Conservation (phyloP, 768 basidiomycete species). For the Leccinum barrowsii region DNA sequence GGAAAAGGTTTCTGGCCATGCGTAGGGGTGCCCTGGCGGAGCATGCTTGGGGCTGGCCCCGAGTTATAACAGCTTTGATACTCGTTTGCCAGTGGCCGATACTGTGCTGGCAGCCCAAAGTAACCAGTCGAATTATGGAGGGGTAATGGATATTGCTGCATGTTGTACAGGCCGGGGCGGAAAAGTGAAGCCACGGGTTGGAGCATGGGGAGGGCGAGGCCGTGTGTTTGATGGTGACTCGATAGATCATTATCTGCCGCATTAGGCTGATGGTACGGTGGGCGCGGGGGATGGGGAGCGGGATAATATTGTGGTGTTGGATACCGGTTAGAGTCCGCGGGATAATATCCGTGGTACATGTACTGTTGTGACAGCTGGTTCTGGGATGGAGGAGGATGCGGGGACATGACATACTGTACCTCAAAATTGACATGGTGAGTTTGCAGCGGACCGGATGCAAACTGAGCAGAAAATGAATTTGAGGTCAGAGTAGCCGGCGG, state of each 20-base stretch:
- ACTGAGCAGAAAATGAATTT: slow-evolving; percentile 14
- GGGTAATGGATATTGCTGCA: slow-evolving; percentile 13
- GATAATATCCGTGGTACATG: slow-evolving; percentile 35
- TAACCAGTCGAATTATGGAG: slow-evolving; percentile 29
- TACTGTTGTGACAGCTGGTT: slow-evolving; percentile 32
- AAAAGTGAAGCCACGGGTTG: slow-evolving; percentile 23
- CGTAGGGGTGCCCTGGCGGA: slow-evolving; percentile 26
- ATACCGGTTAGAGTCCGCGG: slow-evolving; percentile 36
- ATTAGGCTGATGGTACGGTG: slow-evolving; percentile 37
- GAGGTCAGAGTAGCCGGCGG: slow-evolving; percentile 22
- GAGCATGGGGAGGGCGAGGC: slow-evolving; percentile 16
- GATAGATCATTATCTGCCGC: slow-evolving; percentile 32
- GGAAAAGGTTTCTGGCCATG: slow-evolving; percentile 34
- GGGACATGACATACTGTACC: slow-evolving; percentile 47
- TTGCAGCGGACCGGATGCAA: slow-evolving; percentile 30
- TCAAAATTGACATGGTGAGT: slow-evolving; percentile 35
- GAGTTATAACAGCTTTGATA: slow-evolving; percentile 51
- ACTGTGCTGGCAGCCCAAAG: slow-evolving; percentile 39
- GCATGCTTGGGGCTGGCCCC: slow-evolving; percentile 20
- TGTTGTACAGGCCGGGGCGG: slow-evolving; percentile 21
- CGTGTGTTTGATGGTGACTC: slow-evolving; percentile 18
- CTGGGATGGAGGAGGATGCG: slow-evolving; percentile 32
- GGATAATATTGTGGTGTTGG: slow-evolving; percentile 40
- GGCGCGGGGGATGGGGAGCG: slow-evolving; percentile 37
- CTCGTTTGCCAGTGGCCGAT: slow-evolving; percentile 33